Evolutionary conservation across 306 rosid genomes (phyloP).

Genomic region (Corylus heterophylla): DNA sequence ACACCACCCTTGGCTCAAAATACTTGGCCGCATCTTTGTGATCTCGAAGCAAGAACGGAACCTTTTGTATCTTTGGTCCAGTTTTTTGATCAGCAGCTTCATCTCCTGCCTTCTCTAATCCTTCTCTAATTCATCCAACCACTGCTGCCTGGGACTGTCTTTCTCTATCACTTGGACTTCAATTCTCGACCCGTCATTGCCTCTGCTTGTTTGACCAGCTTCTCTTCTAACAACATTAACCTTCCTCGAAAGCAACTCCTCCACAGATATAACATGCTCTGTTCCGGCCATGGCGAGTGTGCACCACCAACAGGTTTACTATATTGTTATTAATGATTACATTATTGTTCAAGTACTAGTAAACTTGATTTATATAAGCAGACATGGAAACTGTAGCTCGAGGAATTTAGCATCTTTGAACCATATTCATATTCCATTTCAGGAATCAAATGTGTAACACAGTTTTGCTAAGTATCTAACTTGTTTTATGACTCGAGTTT

Average conservation of each 20-base stretch:
- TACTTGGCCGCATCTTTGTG: not conserved
- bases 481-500: no score
- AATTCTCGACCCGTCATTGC: no score
- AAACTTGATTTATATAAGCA: no score
- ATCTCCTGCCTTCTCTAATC: not conserved
- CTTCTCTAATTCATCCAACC: not conserved
- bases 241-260: not conserved
- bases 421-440: no score
- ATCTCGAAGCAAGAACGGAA: constrained; percentile 1
- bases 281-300: not conserved
- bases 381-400: no score
- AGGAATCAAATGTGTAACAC: no score
- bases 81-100: not conserved
- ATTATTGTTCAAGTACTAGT: no score
- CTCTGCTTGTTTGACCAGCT: not conserved
- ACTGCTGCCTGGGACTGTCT: no score
- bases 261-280: not conserved
- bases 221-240: not conserved
- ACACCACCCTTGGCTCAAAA: constrained; percentile 13
- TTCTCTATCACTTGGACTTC: no score
- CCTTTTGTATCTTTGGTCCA: constrained; percentile 22
- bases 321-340: no score
- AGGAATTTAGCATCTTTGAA: no score
- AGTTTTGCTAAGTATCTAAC: no score
- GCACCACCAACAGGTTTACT: not conserved